Conservation (phyloP, 2,329 filamentous ascomycete genomes). For the Diatrype stigma region DNA sequence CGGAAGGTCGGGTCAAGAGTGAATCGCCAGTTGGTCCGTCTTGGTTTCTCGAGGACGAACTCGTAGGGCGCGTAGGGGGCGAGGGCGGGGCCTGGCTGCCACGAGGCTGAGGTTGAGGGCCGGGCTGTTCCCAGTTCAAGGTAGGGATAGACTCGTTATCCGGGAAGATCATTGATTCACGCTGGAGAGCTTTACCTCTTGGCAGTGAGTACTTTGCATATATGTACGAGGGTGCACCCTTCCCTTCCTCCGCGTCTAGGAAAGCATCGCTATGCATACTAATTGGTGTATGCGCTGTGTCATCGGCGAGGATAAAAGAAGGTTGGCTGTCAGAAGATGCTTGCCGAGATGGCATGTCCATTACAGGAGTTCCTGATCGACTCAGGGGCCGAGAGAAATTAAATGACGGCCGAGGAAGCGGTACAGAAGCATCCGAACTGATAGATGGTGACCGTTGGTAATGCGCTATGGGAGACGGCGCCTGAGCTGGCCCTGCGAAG, state of each 20-base stretch:
- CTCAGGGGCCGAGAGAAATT: slow-evolving; percentile 94
- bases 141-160: slow-evolving; percentile 49
- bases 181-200: slow-evolving; percentile 73
- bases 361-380: slow-evolving; percentile 57
- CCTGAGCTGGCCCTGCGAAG: slow-evolving; percentile 32
- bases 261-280: slow-evolving; percentile 71
- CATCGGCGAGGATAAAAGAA: slow-evolving; percentile 59
- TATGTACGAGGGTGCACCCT: slow-evolving; percentile 67
- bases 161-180: slow-evolving; percentile 57
- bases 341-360: slow-evolving; percentile 58
- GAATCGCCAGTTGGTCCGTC: slow-evolving; percentile 36
- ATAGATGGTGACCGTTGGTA: slow-evolving; percentile 78
- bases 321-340: slow-evolving; percentile 65
- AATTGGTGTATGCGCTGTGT: slow-evolving; percentile 63
- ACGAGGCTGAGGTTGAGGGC: slow-evolving; percentile 37
- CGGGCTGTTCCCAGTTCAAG: slow-evolving; percentile 61
- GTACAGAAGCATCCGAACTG: slow-evolving; percentile 73
- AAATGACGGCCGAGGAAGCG: slow-evolving; percentile 68
- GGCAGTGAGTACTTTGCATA: slow-evolving; percentile 84
- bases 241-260: slow-evolving; percentile 47
- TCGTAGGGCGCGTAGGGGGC: slow-evolving; percentile 57
- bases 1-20: slow-evolving; percentile 40
- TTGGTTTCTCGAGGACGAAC: slow-evolving; percentile 40
- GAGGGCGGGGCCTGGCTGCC: slow-evolving; percentile 53
- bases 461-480: slow-evolving; percentile 56